Evolutionary conservation across 1,139 yeast species (phyloP).

Genomic region (Lizanozyma gosingica): DNA sequence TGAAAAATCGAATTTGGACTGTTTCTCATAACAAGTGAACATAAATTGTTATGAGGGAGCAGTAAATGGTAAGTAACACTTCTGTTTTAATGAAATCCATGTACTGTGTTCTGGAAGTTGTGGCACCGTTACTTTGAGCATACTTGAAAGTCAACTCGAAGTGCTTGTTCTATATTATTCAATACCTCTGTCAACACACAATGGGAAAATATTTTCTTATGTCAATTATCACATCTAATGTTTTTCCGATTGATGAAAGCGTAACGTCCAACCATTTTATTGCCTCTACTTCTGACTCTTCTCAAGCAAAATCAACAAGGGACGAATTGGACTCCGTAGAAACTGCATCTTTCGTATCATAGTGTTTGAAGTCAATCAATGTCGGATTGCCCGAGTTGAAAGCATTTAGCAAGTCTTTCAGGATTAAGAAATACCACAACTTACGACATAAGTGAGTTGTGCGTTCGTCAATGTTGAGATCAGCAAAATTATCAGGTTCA

Average conservation of each 20-base stretch:
- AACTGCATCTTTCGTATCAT: constrained; percentile 30
- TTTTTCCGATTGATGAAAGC: constrained; percentile 1
- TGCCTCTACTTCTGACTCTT: neutral
- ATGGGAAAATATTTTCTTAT: constrained; percentile 16
- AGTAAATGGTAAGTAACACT: constrained; percentile 9
- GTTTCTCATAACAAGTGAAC: constrained; percentile 19
- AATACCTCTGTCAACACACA: constrained; percentile 13
- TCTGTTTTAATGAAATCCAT: constrained; percentile 5
- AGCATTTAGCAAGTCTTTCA: constrained; percentile 25
- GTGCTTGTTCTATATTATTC: constrained; percentile 13
- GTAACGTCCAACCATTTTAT: neutral
- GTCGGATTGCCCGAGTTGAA: constrained; percentile 34
- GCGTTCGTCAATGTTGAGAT: constrained; percentile 15
- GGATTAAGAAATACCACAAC: constrained; percentile 41
- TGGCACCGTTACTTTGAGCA: constrained; percentile 4
- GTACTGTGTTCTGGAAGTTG: constrained; percentile 3
- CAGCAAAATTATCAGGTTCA: constrained; percentile 34
- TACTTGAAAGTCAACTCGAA: constrained; percentile 12
- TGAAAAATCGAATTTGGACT: constrained; percentile 14
- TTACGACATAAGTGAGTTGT: constrained; percentile 38
- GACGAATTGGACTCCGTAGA: constrained; percentile 4
- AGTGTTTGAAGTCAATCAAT: constrained; percentile 19
- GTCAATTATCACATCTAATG: constrained; percentile 11
- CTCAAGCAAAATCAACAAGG: neutral
- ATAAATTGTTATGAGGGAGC: constrained; percentile 11